Conservation (phyloP, 2,329 filamentous ascomycete species). For the Pseudodiploospora longispora region DNA sequence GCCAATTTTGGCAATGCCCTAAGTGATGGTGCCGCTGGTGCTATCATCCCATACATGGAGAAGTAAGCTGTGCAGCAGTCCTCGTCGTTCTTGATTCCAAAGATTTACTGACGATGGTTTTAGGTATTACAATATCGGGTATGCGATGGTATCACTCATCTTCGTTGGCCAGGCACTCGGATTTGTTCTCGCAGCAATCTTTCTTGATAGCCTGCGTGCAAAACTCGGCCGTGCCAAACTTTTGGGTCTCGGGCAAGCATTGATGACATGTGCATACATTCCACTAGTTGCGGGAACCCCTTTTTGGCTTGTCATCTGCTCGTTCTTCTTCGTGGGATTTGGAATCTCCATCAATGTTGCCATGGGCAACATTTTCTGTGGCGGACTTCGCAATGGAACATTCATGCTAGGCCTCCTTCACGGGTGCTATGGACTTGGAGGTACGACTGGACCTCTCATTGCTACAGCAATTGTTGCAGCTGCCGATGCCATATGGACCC, state of each 20-base stretch:
- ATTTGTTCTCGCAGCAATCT: slow-evolving; percentile 64
- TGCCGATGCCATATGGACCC: slow-evolving; percentile 53
- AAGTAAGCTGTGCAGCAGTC: slow-evolving; percentile 25
- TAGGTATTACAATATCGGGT: slow-evolving; percentile 64
- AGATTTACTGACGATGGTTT: background rate
- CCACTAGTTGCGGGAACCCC: slow-evolving; percentile 61
- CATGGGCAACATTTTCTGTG: slow-evolving; percentile 52
- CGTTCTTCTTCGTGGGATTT: slow-evolving; percentile 61
- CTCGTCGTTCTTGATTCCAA: background rate
- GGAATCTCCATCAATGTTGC: slow-evolving; percentile 49
- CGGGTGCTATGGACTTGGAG: slow-evolving; percentile 59
- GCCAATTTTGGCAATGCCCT: slow-evolving; percentile 63
- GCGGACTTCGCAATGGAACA: slow-evolving; percentile 44
- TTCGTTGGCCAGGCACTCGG: slow-evolving; percentile 72
- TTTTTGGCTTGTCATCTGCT: slow-evolving; percentile 57
- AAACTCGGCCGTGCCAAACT: slow-evolving; percentile 58
- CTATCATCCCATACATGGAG: slow-evolving; percentile 75
- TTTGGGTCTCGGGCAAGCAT: slow-evolving; percentile 48
- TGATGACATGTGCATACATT: slow-evolving; percentile 54
- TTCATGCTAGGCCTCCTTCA: slow-evolving; percentile 55
- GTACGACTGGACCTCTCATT: slow-evolving; percentile 60
- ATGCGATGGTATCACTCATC: slow-evolving; percentile 71
- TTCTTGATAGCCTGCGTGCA: slow-evolving; percentile 55
- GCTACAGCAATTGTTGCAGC: slow-evolving; percentile 64
- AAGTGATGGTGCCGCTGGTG: slow-evolving; percentile 68